Evolutionary conservation across 1,284 basidiomycete genomes (phyloP), one percentile per base, ranked within the genome.

Genomic region (Ustilago loliicola): DNA sequence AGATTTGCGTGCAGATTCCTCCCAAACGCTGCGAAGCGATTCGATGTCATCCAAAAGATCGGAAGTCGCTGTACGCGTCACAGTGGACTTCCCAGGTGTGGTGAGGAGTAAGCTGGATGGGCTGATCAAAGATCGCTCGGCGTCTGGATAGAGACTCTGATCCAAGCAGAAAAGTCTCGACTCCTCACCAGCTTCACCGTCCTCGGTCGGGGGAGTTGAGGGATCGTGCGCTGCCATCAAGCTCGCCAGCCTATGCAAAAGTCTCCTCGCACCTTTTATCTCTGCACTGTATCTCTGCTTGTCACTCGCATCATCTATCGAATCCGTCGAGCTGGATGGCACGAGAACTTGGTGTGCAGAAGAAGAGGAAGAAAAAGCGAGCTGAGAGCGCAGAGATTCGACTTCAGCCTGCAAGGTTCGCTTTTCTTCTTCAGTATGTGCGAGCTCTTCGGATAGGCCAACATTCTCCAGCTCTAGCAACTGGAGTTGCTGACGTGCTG

Each of bases 1-100:
- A 0, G 64, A 13, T 23, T 42, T 55, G 1, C 45, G 57, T 9
- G 56, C 42, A 9, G 48, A 42, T 7, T 73, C 59, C 29, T 71
- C 65, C 60, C 62, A 65, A 3, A n/a, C 62, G 0, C 8, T 6
- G 6, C 59, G 56, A 1, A 72, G 32, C 1, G 40, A 19, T 25
- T 57, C 65, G 29, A 78, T 47, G 25, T 78, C 76, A 45, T 78
- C 76, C 23, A 78, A 17, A 9, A 78, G 45, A 27, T 78, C 76
- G 2, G 47, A 23, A n/a, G n/a, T n/a, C 2, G 54, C 59, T 45
- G 72, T 71, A 0, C 29, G 30, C 13, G 38, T 27, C 0, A 73
- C 57, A 2, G 23, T 42, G n/a, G 38, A 53, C 23, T 71, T 62
- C 59, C 67, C 59, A 2, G 72, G 65, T 13, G 72, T 68, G 1